These are phyloP conservation scores for Penicillium sp. DNA, from an alignment of 2,329 filamentous ascomycete species.

Conservation along the genomic window DNA sequence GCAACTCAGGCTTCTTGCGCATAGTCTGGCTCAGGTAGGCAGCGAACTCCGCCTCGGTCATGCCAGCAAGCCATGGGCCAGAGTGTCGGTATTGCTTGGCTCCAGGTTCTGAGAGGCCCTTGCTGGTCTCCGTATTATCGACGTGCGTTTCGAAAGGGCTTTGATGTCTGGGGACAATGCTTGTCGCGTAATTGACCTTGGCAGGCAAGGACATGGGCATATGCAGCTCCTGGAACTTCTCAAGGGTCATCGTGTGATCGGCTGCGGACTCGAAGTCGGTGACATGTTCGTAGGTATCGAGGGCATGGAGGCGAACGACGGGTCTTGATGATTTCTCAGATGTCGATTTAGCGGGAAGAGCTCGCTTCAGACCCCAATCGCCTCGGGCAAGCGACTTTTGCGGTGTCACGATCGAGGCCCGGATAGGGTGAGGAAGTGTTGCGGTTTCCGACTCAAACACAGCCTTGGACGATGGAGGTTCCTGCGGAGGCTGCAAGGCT, in stretches of 20 bases:
- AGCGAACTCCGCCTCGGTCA: constrained; percentile 59
- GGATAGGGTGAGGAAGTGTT: constrained; percentile 76
- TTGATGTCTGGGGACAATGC: constrained; percentile 33
- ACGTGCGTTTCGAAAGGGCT: constrained; percentile 46
- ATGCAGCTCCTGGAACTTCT: constrained; percentile 83
- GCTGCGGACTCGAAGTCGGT: constrained; percentile 84
- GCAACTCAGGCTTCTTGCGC: constrained; percentile 42
- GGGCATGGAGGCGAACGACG: constrained; percentile 71
- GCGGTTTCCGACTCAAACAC: constrained; percentile 65
- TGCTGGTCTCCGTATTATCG: constrained; percentile 49
- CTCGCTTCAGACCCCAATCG: constrained; percentile 91
- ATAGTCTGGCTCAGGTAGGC: constrained; percentile 52
- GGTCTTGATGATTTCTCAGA: constrained; percentile 69
- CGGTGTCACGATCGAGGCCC: constrained; percentile 80
- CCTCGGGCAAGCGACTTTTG: constrained; percentile 71
- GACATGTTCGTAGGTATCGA: constrained; percentile 84
- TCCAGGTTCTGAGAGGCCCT: constrained; percentile 33
- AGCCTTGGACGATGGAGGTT: constrained; percentile 51
- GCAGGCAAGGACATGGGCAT: constrained; percentile 65
- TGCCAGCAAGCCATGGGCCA: constrained; percentile 61
- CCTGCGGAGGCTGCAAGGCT: constrained; percentile 66
- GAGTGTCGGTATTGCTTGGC: constrained; percentile 58
- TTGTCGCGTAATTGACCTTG: constrained; percentile 36
- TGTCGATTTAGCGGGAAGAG: constrained; percentile 76
- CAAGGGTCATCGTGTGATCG: constrained; percentile 76